These are phyloP conservation scores for Coemansia sp. DNA, from an alignment of 192 early-diverging fungal genomes.

Conservation along the genomic window DNA sequence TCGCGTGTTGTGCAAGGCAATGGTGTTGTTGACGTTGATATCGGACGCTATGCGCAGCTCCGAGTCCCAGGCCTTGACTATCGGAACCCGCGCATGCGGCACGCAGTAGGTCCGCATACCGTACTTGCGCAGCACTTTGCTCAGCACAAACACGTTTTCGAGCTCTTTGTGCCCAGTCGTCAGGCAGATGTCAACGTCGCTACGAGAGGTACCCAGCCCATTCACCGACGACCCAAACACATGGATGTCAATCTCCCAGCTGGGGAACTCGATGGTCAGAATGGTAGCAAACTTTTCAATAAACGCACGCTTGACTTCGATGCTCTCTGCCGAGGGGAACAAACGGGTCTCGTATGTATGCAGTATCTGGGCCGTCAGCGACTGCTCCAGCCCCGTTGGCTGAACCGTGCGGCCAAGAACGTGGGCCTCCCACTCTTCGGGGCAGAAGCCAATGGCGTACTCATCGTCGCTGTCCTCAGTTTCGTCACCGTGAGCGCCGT, in stretches of 20 bases:
- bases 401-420: slow-evolving; percentile 30
- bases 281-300: slow-evolving; percentile 80
- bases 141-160: slow-evolving; percentile 71
- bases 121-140: slow-evolving; percentile 69
- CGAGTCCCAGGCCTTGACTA: slow-evolving; percentile 89
- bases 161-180: slow-evolving; percentile 81
- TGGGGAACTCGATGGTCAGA: slow-evolving; percentile 79
- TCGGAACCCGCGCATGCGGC: slow-evolving; percentile 85
- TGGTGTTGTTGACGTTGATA: slow-evolving; percentile 90
- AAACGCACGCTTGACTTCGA: slow-evolving; percentile 62
- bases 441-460: slow-evolving; percentile 34
- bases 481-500: slow-evolving; percentile 5
- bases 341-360: slow-evolving; percentile 59
- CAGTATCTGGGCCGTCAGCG: slow-evolving; percentile 60
- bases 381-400: slow-evolving; percentile 49
- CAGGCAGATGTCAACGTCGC: slow-evolving; percentile 92
- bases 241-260: slow-evolving; percentile 70
- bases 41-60: slow-evolving; percentile 87
- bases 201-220: slow-evolving; percentile 75
- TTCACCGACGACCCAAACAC: slow-evolving; percentile 94
- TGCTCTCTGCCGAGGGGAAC: slow-evolving; percentile 67
- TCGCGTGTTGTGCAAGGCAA: slow-evolving; percentile 85
- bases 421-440: slow-evolving; percentile 35
- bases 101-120: slow-evolving; percentile 81
- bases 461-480: slow-evolving; percentile 24